Conservation (phyloP, 139 green algal species). For the Tetraselmis chui region DNA sequence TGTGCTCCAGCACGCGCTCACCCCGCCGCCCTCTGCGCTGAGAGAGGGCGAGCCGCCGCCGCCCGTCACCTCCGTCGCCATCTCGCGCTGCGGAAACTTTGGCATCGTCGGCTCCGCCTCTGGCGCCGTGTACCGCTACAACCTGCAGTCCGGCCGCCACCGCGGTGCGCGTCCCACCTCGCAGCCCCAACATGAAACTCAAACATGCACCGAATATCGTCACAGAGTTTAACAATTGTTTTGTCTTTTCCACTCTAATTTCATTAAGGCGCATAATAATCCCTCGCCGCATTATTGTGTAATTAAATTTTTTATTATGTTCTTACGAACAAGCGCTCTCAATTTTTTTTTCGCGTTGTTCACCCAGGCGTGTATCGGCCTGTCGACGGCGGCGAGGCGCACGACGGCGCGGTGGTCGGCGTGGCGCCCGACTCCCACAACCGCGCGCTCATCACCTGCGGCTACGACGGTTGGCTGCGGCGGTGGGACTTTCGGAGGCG, state of each 20-base stretch:
- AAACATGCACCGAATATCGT: too few relatives aligned
- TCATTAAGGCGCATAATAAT: too few relatives aligned
- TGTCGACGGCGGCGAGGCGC: conserved; percentile 29
- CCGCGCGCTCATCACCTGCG: conserved; percentile 50
- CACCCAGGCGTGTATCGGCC: not conserved
- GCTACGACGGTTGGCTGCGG: conserved; percentile 56
- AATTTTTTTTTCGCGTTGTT: too few relatives aligned
- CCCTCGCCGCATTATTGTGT: too few relatives aligned
- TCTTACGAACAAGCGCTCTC: too few relatives aligned
- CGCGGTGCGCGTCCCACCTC: conserved; percentile 37
- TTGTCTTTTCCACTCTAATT: too few relatives aligned
- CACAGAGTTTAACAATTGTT: too few relatives aligned
- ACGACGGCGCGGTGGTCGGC: conserved; percentile 61
- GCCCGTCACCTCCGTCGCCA: conserved; percentile 53
- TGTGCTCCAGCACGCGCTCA: conserved; percentile 63
- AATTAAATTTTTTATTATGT: too few relatives aligned
- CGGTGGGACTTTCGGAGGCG: conserved; percentile 77
- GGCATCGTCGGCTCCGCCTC: conserved; percentile 71
- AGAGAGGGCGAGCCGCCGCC: conserved; percentile 1
- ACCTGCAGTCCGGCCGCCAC: conserved; percentile 89
- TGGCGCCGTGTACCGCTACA: conserved; percentile 88
- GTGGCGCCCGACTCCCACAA: conserved; percentile 63
- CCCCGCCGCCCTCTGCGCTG: conserved; percentile 28
- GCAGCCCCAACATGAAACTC: too few relatives aligned
- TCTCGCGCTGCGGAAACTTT: conserved; percentile 93